phyloP scores from a whole-genome alignment of 192 early-diverging fungal species.

The Coemansia aciculifera region DNA sequence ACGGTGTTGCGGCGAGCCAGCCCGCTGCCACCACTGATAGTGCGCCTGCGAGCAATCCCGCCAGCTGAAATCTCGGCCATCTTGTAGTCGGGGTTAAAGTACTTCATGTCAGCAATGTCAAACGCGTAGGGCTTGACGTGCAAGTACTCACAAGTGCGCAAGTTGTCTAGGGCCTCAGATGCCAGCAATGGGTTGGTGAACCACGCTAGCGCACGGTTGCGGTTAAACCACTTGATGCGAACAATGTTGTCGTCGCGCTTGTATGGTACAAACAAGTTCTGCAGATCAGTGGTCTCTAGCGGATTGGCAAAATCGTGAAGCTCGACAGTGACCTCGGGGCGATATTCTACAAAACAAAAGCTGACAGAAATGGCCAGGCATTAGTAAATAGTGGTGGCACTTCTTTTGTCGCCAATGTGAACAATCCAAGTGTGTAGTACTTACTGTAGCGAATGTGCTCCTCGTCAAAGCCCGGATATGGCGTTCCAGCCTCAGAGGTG shows the following conservation, averaged over 20 bases:
- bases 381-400: not conserved
- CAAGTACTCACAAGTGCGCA: constrained; percentile 48
- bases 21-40: constrained; percentile 45
- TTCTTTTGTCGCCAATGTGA: not conserved
- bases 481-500: constrained; percentile 37
- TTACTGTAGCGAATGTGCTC: constrained; percentile 57
- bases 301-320: constrained; percentile 54
- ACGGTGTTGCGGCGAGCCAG: constrained; percentile 57
- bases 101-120: constrained; percentile 45
- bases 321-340: constrained; percentile 55
- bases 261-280: constrained; percentile 43
- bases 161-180: constrained; percentile 44
- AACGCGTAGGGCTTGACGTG: constrained; percentile 52
- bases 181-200: constrained; percentile 49
- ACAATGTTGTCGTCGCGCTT: constrained; percentile 56
- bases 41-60: constrained; percentile 47
- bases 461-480: constrained; percentile 49
- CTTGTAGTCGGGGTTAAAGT: constrained; percentile 53
- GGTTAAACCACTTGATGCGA: constrained; percentile 58
- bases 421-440: constrained; percentile 10
- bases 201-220: constrained; percentile 55
- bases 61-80: constrained; percentile 32
- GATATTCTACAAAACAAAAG: constrained; percentile 40
- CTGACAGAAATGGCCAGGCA: not conserved
- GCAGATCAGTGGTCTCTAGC: constrained; percentile 52